Evolutionary conservation across 108 stramenopile genomes (phyloP).

Genomic region (Thalassiosira profunda): DNA sequence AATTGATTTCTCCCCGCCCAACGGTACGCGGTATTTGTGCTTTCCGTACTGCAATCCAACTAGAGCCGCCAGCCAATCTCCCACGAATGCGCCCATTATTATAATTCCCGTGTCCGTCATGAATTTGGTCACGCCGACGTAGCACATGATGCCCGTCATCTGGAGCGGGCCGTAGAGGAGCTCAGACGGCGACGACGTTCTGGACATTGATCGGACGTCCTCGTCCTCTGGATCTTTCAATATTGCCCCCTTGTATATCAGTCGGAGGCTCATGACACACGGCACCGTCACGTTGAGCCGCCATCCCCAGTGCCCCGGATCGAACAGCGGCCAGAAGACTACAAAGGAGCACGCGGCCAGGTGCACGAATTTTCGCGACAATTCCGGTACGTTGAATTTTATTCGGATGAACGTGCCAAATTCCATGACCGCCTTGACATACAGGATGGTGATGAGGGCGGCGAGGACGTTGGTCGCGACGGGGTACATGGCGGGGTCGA

Average conservation of each 20-base stretch:
- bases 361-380: conserved; percentile 62
- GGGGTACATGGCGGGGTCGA: too few relatives aligned
- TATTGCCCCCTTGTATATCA: conserved; percentile 78
- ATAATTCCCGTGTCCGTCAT: conserved; percentile 54
- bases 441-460: conserved; percentile 52
- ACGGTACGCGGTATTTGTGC: conserved; percentile 63
- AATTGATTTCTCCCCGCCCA: conserved; percentile 66
- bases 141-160: conserved; percentile 59
- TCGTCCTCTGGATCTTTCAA: conserved; percentile 70
- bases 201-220: conserved; percentile 67
- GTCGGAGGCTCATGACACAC: conserved; percentile 46
- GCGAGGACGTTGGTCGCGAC: conserved; percentile 55
- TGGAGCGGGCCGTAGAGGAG: conserved; percentile 79
- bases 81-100: conserved; percentile 64
- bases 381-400: conserved; percentile 25
- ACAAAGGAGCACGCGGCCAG: conserved; percentile 50
- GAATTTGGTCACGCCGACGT: conserved; percentile 64
- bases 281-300: conserved; percentile 70
- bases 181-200: conserved; percentile 69
- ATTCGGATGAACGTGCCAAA: conserved; percentile 33
- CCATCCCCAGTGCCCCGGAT: conserved; percentile 71
- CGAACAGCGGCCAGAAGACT: conserved; percentile 76
- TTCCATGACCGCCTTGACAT: conserved; percentile 49
- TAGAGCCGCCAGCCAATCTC: conserved; percentile 69
- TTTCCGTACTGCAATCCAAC: conserved; percentile 66